Conservation (phyloP, 352 stramenopile species). For the Pythium aristosporum region DNA sequence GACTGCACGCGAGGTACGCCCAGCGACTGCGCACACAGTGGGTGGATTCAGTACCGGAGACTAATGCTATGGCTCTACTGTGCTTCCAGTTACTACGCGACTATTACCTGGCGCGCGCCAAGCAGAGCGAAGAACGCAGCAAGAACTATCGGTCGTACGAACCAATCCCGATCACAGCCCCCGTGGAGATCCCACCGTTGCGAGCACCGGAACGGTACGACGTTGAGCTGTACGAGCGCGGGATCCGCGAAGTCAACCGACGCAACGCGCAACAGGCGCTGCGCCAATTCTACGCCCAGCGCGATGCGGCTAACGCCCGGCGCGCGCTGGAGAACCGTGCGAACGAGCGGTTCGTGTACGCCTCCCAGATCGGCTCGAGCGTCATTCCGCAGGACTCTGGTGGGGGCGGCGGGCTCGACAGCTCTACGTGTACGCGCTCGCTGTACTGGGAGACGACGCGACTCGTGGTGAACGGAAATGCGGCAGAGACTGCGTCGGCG, state of each 20-base stretch:
- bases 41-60: not conserved
- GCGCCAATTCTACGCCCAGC: slow-evolving; percentile 21
- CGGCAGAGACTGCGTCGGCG: not conserved
- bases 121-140: slow-evolving; percentile 47
- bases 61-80: not conserved
- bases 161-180: slow-evolving; percentile 22
- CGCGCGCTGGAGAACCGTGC: slow-evolving; percentile 22
- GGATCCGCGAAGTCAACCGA: slow-evolving; percentile 18
- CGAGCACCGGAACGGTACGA: slow-evolving; percentile 28
- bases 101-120: slow-evolving; percentile 56
- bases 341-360: slow-evolving; percentile 22
- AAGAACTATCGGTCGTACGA: slow-evolving; percentile 31
- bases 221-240: slow-evolving; percentile 24
- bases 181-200: slow-evolving; percentile 30
- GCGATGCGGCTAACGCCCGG: slow-evolving; percentile 5
- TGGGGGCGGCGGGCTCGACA: not conserved
- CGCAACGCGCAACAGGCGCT: slow-evolving; percentile 22
- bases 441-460: slow-evolving; percentile 23
- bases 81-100: slow-evolving; percentile 36
- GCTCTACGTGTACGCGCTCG: not conserved
- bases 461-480: slow-evolving; percentile 2
- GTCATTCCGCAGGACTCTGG: not conserved
- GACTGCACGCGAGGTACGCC: slow-evolving; percentile 16
- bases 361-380: slow-evolving; percentile 19
- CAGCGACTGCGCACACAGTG: not conserved